A percentile compares a stretch with the other conserved stretches of the same genome.
Evolutionary conservation across 371 early-diverging fungal species (phyloP).

Genomic region (Zychaea mexicana): DNA sequence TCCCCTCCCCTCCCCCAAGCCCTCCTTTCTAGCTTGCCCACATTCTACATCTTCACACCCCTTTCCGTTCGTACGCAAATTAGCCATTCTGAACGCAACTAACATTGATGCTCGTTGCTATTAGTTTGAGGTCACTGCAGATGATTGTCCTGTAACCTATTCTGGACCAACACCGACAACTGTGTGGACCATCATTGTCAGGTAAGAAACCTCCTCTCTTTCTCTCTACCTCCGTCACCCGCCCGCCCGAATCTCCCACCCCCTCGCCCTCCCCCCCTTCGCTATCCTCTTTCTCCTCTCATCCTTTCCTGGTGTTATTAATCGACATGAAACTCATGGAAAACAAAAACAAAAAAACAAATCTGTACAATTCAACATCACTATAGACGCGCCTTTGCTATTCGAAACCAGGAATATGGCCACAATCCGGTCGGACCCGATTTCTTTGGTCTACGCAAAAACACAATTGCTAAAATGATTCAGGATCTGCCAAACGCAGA

Average conservation of each 20-base stretch:
- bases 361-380: neutral
- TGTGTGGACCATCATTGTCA: constrained; percentile 55
- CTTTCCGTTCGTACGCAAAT: too few species aligned
- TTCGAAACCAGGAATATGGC: constrained; percentile 80
- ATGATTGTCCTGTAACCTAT: constrained; percentile 49
- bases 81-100: constrained; percentile 4
- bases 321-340: neutral
- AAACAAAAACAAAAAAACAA: neutral
- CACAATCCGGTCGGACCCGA: constrained; percentile 91
- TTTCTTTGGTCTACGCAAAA: constrained; percentile 88
- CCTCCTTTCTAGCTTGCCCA: neutral
- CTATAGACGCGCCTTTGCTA: constrained; percentile 52
- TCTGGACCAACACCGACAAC: constrained; percentile 57
- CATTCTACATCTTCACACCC: neutral
- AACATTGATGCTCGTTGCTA: constrained; percentile 2
- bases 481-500: constrained; percentile 86
- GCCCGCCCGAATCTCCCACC: too few species aligned
- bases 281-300: neutral
- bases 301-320: too few species aligned
- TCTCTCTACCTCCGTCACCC: neutral
- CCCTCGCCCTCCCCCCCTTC: neutral
- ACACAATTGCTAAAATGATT: constrained; percentile 88
- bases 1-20: neutral
- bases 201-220: constrained; percentile 11
- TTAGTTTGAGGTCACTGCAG: constrained; percentile 53